Percentiles rank a stretch among this genome's conserved stretches.
Evolutionary conservation across 371 early-diverging fungal genomes (phyloP).

Genomic region (Rhizopus sp.): DNA sequence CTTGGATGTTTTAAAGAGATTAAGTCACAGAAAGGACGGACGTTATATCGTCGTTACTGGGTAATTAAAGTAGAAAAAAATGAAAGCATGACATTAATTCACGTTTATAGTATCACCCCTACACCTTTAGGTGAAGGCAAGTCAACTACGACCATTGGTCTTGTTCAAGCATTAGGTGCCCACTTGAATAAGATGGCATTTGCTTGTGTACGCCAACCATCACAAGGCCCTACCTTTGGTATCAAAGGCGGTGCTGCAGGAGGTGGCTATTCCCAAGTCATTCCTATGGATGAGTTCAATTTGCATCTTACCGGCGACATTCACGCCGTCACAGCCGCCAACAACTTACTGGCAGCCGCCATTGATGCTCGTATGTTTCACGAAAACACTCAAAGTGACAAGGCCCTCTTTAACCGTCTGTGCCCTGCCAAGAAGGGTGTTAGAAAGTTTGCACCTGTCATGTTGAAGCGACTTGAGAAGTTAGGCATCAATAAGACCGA

Average conservation of each 20-base stretch:
- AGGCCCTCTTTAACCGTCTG: slow-evolving; percentile 86
- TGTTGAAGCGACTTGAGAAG: slow-evolving; percentile 80
- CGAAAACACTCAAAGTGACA: slow-evolving; percentile 88
- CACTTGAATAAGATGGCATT: slow-evolving; percentile 85
- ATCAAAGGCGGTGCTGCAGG: slow-evolving; percentile 99
- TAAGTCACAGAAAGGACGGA: slow-evolving; percentile 78
- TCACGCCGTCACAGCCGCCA: slow-evolving; percentile 96
- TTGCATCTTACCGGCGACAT: slow-evolving; percentile 97
- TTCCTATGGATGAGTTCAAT: slow-evolving; percentile 99
- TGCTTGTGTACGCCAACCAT: slow-evolving; percentile 97
- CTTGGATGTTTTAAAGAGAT: slow-evolving; percentile 79
- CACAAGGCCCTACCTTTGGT: slow-evolving; percentile 97
- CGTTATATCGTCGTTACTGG: slow-evolving; percentile 96
- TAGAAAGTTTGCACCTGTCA: slow-evolving; percentile 78
- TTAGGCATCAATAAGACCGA: slow-evolving; percentile 83
- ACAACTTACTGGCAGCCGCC: slow-evolving; percentile 95
- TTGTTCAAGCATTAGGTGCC: slow-evolving; percentile 93
- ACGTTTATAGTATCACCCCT: slow-evolving; percentile 79
- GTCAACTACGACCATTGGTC: slow-evolving; percentile 94
- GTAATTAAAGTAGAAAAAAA: slow-evolving; percentile 28
- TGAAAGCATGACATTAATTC: neutral
- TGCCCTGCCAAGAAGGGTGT: slow-evolving; percentile 88
- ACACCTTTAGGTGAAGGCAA: slow-evolving; percentile 98
- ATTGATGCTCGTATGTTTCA: slow-evolving; percentile 98
- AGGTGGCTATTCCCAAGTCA: slow-evolving; percentile 96